A percentile compares a stretch with the other conserved stretches of the same genome.
These are phyloP conservation scores for Ilyonectria mors-panacis DNA, from an alignment of 2,329 filamentous ascomycete species.

Conservation along the genomic window DNA sequence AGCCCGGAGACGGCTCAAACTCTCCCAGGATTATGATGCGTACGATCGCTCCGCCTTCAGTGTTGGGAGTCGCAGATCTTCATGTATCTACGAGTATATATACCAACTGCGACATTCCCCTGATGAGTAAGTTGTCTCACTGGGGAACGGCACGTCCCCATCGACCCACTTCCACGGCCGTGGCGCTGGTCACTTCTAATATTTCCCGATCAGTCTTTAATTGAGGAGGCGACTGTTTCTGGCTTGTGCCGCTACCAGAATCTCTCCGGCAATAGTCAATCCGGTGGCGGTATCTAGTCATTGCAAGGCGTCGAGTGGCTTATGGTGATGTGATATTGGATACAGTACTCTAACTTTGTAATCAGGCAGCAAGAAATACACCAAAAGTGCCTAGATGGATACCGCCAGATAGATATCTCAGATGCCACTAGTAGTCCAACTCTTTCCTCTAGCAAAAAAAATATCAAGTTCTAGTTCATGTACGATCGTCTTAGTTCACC, in stretches of 20 bases:
- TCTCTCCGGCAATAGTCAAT: not conserved
- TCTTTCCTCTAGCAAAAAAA: constrained; percentile 36
- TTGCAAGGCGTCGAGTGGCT: not conserved
- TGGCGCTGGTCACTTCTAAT: not conserved
- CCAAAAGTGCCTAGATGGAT: constrained; percentile 31
- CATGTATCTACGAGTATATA: constrained; percentile 6
- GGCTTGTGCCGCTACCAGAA: not conserved
- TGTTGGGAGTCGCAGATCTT: constrained; percentile 11
- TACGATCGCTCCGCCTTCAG: not conserved
- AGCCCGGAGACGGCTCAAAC: not conserved
- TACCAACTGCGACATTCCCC: not conserved
- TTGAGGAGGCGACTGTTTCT: constrained; percentile 6
- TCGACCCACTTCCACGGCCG: constrained; percentile 14
- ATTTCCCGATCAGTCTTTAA: constrained; percentile 9
- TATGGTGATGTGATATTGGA: constrained; percentile 16
- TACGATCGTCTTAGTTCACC: constrained; percentile 43
- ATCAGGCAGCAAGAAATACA: constrained; percentile 36
- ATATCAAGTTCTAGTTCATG: constrained; percentile 43
- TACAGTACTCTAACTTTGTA: constrained; percentile 11
- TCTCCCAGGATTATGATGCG: not conserved
- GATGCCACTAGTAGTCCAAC: constrained; percentile 35
- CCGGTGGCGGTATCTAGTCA: not conserved
- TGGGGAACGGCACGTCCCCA: constrained; percentile 14
- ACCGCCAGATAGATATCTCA: constrained; percentile 34
- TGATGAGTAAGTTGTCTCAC: not conserved